phyloP scores from a whole-genome alignment of 179 eudicot genomes.

The Amaranthus tricolor region DNA sequence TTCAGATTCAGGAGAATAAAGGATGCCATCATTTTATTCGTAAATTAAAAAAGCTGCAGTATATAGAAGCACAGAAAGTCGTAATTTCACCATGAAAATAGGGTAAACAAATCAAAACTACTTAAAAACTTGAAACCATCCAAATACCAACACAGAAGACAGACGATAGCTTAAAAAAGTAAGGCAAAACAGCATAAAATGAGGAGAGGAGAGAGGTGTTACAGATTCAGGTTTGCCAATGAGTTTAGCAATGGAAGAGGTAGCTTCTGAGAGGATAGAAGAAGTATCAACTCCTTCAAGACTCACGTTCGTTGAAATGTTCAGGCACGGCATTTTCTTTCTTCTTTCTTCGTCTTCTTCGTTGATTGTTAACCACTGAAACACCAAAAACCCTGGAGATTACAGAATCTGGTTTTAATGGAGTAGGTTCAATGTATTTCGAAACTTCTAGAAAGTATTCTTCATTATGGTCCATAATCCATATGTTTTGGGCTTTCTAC shows the following conservation, averaged over 20 bases:
- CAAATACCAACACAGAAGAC: neutral
- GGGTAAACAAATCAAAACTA: neutral
- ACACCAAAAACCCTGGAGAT: neutral
- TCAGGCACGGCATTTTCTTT: conserved; percentile 45
- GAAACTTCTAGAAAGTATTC: neutral
- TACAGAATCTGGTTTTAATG: neutral
- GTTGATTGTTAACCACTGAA: neutral
- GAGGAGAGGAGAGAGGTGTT: conserved; percentile 4
- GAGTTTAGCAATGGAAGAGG: conserved; percentile 37
- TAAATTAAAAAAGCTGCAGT: too few species aligned
- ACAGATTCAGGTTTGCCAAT: conserved; percentile 44
- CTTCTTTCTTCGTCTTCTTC: conserved; percentile 8
- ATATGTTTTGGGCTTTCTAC: neutral
- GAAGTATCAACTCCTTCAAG: conserved; percentile 49
- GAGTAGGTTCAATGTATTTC: neutral
- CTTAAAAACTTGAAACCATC: neutral
- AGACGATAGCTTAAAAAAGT: neutral
- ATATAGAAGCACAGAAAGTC: neutral
- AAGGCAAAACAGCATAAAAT: neutral
- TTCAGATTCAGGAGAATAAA: neutral
- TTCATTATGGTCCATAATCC: neutral
- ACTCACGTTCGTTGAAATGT: conserved; percentile 44
- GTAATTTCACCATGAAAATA: neutral
- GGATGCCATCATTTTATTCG: too few species aligned
- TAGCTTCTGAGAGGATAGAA: conserved; percentile 44